A percentile compares a stretch with the other conserved stretches of the same genome.
Evolutionary conservation across 2,329 filamentous ascomycete genomes (phyloP).

Genomic region (Aspergillus transmontanensis): DNA sequence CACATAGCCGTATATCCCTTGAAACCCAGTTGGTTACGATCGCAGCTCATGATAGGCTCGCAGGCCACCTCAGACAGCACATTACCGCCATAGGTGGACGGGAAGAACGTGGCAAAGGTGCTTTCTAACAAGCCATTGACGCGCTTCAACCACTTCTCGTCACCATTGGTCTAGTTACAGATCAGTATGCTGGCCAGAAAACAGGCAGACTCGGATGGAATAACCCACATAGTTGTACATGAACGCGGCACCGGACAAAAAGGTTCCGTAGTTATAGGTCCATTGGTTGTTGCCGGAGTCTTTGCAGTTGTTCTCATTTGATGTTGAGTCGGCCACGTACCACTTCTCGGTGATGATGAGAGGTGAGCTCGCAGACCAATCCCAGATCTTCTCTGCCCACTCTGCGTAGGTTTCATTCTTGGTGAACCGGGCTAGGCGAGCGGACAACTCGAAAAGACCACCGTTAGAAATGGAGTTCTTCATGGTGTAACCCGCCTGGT

Average conservation of each 20-base stretch:
- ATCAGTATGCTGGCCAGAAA: neutral
- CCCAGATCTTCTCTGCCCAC: conserved; percentile 64
- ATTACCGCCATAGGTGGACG: conserved; percentile 46
- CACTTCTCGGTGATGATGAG: conserved; percentile 43
- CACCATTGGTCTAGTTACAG: conserved; percentile 32
- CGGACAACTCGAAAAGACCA: conserved; percentile 56
- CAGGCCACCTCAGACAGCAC: conserved; percentile 68
- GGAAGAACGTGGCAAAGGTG: conserved; percentile 51
- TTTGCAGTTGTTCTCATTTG: conserved; percentile 46
- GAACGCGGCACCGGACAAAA: conserved; percentile 54
- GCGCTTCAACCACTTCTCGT: conserved; percentile 56
- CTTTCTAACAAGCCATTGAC: conserved; percentile 59
- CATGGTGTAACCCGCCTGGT: conserved; percentile 66
- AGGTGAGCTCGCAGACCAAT: conserved; percentile 46
- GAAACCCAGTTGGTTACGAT: conserved; percentile 69
- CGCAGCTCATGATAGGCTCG: conserved; percentile 62
- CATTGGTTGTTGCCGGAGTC: conserved; percentile 54
- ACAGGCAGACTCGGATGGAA: conserved; percentile 11
- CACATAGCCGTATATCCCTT: conserved; percentile 70
- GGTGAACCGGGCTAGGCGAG: conserved; percentile 73
- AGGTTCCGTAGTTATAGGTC: conserved; percentile 59
- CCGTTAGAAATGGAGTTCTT: conserved; percentile 59
- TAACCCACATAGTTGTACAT: conserved; percentile 52
- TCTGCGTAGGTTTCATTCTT: conserved; percentile 73
- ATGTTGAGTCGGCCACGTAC: conserved; percentile 13